Evolutionary conservation across 495 filamentous ascomycete species (phyloP), one percentile per base, ranked within the genome.

Genomic region (Cenococcum geophilum): DNA sequence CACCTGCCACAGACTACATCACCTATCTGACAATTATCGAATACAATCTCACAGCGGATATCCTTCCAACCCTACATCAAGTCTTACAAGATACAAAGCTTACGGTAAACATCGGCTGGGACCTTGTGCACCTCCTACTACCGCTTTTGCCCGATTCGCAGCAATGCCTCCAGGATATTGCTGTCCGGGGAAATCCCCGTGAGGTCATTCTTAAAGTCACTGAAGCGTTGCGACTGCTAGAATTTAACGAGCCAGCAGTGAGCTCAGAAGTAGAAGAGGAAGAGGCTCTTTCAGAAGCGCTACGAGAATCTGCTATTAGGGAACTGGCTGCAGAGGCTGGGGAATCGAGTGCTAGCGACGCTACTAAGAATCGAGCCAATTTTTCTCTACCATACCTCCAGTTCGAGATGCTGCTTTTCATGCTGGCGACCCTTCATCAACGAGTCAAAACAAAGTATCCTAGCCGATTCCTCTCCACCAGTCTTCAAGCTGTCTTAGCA

Each of bases 51-150:
- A 87, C 83, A 12, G 80, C 80, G n/a, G 83, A 85, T 32, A 83
- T 89, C 62, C 79, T 97, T 11, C 88, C 90, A 4, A 78, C 82
- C 2, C 76, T 97, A 45, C 86, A 95, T 68, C 79, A 83, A 6
- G 80, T 95, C 37, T 77, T 97, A 52, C 89, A 95, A 73, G 87
- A 95, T 83, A 82, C 85, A 47, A 82, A 81, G 49, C 79, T 98
- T 56, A 92, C 92, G 0, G 84, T 83, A 50, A 91, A 96, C 63
- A 96, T 98, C 68, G 95, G 93, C 49, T 98, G 93, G 93, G 93
- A 98, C 70, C 74, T 98, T 45, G 87, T 98, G 8, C 86, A 89
- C 69, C 81, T 95, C 51, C 82, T 98, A 1, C 76, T 97, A 20
- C 85, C 88, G 18, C 82, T 86, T 66, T 72, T 97, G 0, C 85